Evolutionary conservation across 176 grass and related monocot species (phyloP).

Genomic region (Juncus inflexus): DNA sequence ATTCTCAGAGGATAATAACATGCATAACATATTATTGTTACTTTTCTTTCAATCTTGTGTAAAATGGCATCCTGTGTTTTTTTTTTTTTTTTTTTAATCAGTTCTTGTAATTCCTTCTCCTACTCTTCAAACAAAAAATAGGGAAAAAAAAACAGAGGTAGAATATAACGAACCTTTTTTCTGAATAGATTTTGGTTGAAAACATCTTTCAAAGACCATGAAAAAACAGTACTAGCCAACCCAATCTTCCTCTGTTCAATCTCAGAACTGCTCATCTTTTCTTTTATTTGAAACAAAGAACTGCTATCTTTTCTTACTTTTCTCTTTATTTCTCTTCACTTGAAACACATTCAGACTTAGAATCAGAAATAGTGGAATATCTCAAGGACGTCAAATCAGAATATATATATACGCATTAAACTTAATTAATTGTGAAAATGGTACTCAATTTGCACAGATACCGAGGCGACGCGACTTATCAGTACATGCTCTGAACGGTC

Average conservation of each 20-base stretch:
- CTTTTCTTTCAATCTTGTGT: slow-evolving; percentile 1
- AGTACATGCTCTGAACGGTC: no score
- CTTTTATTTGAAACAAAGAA: background rate
- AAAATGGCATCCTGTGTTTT: background rate
- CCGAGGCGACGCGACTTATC: no score
- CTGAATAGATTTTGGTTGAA: slow-evolving; percentile 39
- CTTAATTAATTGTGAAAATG: no score
- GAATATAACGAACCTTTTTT: slow-evolving; percentile 26
- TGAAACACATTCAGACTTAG: no score
- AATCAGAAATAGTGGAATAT: no score
- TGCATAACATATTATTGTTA: background rate
- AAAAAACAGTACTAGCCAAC: slow-evolving; percentile 38
- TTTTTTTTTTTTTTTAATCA: background rate
- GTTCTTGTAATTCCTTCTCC: background rate
- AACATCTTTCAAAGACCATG: slow-evolving; percentile 41
- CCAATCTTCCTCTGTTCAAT: slow-evolving; percentile 5
- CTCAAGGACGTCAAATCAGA: no score
- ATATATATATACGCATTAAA: no score
- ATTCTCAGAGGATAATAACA: background rate
- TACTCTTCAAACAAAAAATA: background rate
- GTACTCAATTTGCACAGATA: no score
- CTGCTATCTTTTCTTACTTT: no score
- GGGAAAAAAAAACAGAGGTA: background rate
- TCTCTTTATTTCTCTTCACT: no score
- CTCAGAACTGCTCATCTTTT: slow-evolving; percentile 11